Evolutionary conservation across 2,329 filamentous ascomycete genomes (phyloP).

Genomic region (Metarhizium album): DNA sequence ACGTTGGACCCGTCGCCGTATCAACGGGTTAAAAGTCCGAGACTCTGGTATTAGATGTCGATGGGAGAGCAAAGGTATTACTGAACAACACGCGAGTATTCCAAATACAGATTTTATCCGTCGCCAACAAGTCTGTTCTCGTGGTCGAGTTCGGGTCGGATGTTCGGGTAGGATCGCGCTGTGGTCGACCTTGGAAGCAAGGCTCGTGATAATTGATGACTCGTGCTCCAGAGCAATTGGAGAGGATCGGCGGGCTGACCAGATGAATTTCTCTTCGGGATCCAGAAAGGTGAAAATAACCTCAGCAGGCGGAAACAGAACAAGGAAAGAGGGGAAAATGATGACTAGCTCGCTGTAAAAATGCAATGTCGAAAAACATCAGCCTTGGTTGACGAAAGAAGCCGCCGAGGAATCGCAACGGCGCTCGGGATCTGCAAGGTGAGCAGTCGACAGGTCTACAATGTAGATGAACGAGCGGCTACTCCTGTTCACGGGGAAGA

Average conservation of each 20-base stretch:
- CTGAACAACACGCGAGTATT: neutral
- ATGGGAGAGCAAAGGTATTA: neutral
- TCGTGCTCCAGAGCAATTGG: neutral
- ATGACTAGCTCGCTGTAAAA: neutral
- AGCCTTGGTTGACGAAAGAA: neutral
- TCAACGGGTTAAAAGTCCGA: neutral
- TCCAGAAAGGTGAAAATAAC: neutral
- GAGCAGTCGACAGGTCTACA: neutral
- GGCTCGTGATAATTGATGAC: neutral
- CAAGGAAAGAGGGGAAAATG: neutral
- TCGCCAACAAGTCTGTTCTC: neutral
- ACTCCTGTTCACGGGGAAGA: constrained; percentile 4
- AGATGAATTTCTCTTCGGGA: neutral
- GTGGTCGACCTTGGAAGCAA: neutral
- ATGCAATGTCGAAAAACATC: neutral
- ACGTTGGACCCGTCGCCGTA: neutral
- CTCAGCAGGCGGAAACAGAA: too few species aligned
- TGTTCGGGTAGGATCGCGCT: neutral
- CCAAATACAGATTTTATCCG: neutral
- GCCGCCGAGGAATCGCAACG: neutral
- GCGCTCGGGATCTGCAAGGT: neutral
- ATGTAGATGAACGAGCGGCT: constrained; percentile 4
- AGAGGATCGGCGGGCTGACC: too few species aligned
- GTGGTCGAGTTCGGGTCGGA: neutral
- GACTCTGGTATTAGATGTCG: neutral